Evolutionary conservation across 257 asterid genomes (phyloP), one percentile per base, ranked within the genome.

Genomic region (Thymus quinquecostatus): DNA sequence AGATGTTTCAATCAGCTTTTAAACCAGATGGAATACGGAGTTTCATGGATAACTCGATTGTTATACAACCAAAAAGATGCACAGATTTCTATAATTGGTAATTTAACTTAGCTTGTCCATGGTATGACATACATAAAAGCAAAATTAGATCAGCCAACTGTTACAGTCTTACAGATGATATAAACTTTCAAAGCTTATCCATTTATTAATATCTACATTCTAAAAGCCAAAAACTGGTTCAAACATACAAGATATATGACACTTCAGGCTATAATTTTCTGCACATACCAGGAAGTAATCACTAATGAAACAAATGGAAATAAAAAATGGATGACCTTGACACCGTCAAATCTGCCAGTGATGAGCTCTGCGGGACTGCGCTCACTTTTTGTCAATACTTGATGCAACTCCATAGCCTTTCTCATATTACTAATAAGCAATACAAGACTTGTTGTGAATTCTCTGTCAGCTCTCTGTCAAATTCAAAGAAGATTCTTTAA

Each of bases 301-400:
- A 48, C 30, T 70, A 51, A 32, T 49, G 13, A 75, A 80, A 27
- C 38, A 67, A 57, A 43, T 9, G 51, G 43, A 60, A 56, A 40
- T 34, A 56, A 68, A 54, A 21, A 64, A 43, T 75, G 49, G 57
- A 49, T 73, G 55, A 95, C 99, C 99, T 89, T 83, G 74, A 95
- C 76, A 73, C 98, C 99, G 66, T 81, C 87, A 87, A 88, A 92
- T 81, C 88, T 87, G 72, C 97, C 99, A 10, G 75, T 77, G 69
- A 92, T 85, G 49, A 95, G 83, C 84, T 89, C 97, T 29, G 96
- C 77, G 28, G 73, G 92, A 56, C 75, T 72, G 66, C 51, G 85
- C 77, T 64, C 78, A 50, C 84, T 85, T 73, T 79, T 82, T 71
- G 85, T 62, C 77, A 88, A 72, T 71, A 83, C 87, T 73, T 79